phyloP scores from a whole-genome alignment of 2,329 filamentous ascomycete species.

The Aureobasidium sp. region DNA sequence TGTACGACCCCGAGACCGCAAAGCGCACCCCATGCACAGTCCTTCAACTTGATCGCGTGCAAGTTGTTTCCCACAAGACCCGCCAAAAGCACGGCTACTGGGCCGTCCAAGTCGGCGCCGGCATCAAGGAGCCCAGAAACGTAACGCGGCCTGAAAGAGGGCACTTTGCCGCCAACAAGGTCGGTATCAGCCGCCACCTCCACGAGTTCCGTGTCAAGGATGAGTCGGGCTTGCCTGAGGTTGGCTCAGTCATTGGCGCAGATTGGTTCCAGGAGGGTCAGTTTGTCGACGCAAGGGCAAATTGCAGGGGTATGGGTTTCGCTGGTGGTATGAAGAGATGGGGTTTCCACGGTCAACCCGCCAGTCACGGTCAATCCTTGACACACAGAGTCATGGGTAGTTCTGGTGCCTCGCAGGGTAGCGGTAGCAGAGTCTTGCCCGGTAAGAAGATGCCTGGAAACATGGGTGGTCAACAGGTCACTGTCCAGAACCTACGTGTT shows the following conservation, averaged over 20 bases:
- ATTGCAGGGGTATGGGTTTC: constrained; percentile 84
- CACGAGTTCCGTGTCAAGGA: constrained; percentile 81
- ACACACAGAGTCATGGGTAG: constrained; percentile 91
- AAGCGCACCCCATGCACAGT: constrained; percentile 80
- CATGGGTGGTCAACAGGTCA: constrained; percentile 86
- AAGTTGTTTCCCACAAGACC: constrained; percentile 84
- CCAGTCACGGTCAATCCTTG: constrained; percentile 90
- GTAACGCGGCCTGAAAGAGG: constrained; percentile 77
- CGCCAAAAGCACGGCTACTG: constrained; percentile 77
- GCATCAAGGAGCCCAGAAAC: constrained; percentile 65
- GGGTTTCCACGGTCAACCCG: constrained; percentile 80
- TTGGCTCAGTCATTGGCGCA: constrained; percentile 72
- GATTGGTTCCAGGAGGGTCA: constrained; percentile 88
- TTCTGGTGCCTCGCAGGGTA: constrained; percentile 79
- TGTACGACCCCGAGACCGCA: constrained; percentile 71
- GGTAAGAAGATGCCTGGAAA: constrained; percentile 97
- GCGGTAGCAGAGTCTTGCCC: constrained; percentile 83
- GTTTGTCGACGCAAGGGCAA: constrained; percentile 76
- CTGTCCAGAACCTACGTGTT: constrained; percentile 84
- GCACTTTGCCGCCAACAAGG: constrained; percentile 74
- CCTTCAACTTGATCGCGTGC: constrained; percentile 84
- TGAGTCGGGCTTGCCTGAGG: constrained; percentile 62
- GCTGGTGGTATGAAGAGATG: constrained; percentile 97
- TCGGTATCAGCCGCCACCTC: constrained; percentile 77
- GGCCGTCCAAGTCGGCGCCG: constrained; percentile 83